A percentile compares a stretch with the other conserved stretches of the same genome.
These are phyloP conservation scores for Naegleria lovaniensis DNA, from an alignment of 208 protist species.

Conservation along the genomic window DNA sequence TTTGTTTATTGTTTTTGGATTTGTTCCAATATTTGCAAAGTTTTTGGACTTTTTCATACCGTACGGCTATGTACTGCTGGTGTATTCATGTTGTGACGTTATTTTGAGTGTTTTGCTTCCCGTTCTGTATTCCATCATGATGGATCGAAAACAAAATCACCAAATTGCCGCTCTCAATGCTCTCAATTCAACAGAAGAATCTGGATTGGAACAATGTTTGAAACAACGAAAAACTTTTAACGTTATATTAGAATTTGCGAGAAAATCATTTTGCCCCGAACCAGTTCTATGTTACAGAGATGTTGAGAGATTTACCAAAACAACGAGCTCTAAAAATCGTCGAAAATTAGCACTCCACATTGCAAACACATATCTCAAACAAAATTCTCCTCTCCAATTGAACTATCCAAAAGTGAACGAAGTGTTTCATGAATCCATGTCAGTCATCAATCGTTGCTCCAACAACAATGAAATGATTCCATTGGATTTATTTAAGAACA, in stretches of 20 bases:
- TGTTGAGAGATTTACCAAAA: background rate
- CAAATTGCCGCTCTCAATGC: too few relatives aligned
- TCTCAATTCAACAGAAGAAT: background rate
- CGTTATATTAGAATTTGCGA: background rate
- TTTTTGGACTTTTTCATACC: background rate
- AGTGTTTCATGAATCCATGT: background rate
- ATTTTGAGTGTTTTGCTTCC: background rate
- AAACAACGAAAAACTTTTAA: background rate
- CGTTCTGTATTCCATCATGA: background rate
- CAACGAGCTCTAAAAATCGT: background rate
- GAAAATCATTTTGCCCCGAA: background rate
- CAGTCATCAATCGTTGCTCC: background rate
- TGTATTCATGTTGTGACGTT: background rate
- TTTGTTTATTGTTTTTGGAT: background rate
- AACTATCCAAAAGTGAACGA: background rate
- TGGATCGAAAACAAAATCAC: background rate
- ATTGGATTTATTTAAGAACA: background rate
- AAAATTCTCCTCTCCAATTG: background rate
- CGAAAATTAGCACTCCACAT: background rate
- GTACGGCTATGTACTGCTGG: background rate
- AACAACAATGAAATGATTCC: background rate
- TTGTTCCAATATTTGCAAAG: background rate
- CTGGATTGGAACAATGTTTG: background rate
- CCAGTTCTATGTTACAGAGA: background rate
- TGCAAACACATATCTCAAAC: background rate